Conservation (phyloP, 2,329 filamentous ascomycete species). For the Macrophomina pseudophaseolina region DNA sequence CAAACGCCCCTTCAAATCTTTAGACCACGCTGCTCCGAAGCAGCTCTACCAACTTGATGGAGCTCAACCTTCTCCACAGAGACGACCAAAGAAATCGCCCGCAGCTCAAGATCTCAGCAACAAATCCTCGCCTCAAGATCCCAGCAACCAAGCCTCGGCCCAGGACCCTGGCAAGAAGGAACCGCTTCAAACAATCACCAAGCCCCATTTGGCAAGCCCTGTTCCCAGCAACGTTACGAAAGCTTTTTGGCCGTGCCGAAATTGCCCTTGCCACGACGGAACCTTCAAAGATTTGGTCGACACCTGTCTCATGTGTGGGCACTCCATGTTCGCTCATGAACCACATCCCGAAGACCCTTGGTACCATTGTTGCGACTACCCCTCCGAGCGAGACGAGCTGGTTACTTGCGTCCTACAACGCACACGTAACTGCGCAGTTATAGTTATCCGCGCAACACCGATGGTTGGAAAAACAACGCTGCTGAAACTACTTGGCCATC, state of each 20-base stretch:
- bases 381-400: background rate
- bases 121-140: background rate
- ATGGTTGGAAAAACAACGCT: background rate
- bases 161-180: background rate
- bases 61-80: slow-evolving; percentile 11
- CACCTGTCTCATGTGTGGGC: background rate
- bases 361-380: background rate
- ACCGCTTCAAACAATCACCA: background rate
- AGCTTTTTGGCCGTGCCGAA: background rate
- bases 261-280: background rate
- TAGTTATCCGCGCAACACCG: background rate
- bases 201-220: background rate
- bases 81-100: background rate
- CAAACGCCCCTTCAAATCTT: background rate
- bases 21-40: background rate
- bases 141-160: background rate
- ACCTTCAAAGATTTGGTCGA: background rate
- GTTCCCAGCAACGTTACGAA: background rate
- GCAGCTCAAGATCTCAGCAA: background rate
- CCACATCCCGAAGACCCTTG: background rate
- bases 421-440: background rate
- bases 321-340: background rate
- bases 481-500: background rate
- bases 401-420: background rate
- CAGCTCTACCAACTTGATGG: slow-evolving; percentile 4